Base-by-base conservation (phyloP, 2,329 filamentous ascomycete species). In the Colletotrichum spinosum region DNA sequence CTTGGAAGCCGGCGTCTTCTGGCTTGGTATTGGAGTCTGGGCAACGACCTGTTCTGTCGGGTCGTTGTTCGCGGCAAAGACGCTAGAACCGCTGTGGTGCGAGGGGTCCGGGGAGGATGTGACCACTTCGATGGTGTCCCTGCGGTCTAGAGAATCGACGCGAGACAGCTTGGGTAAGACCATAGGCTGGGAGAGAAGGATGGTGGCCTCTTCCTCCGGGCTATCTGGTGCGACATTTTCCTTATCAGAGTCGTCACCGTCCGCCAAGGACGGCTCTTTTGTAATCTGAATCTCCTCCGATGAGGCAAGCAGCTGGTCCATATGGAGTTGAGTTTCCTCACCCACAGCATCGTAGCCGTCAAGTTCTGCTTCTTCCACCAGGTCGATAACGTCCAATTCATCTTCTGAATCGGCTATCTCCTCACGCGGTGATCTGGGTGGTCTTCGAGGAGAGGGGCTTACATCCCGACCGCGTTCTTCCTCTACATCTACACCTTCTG, bases 331-430 rank as follows among this genome's bases (percentile, higher is more conserved):
- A 0, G 67, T 69, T 11, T 69, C 68, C n/a, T 66, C 55, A 33
- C 68, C 68, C 9, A 68, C 58, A 9, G 42, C 60, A 6, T 67
- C 65, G 17, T 67, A 67, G 8, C 70, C 68, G 25, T 68, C 66
- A 12, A 62, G 44, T 4, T 69, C 65, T 25, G 25, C 25, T 9
- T 68, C 67, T 13, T 69, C 64, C 34, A 66, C 33, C 9, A 66
- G 52, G 15, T 66, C 63, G 12, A 66, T 58, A 2, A 65, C 62
- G 6, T 68, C 50, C 51, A 71, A 55, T 7, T 83, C 81, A 10
- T 80, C 82, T 42, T 86, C 84, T 1, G 83, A 84, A 64, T 86
- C 84, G 0, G 83, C 81, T 37, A 86, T 84, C 15, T 46, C 44
- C 61, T 84, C 82, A n/a, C 56, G 51, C 4, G 57, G 67, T n/a